Conservation (phyloP, 768 basidiomycete genomes). For the Royoungia palumana region DNA sequence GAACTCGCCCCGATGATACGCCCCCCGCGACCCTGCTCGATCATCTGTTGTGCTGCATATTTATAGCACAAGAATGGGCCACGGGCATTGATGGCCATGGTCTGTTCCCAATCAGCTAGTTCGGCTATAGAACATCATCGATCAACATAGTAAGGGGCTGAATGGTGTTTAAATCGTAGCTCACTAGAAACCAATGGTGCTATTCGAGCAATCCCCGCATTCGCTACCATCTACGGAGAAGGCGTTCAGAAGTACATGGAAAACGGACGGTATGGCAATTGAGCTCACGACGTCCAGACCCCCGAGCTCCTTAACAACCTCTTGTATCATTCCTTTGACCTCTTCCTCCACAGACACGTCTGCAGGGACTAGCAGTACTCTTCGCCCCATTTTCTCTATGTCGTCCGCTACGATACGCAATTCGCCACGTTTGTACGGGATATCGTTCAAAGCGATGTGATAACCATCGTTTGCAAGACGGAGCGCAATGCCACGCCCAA, state of each 20-base stretch:
- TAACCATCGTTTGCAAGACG: conserved; percentile 33
- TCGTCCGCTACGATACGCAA: conserved; percentile 30
- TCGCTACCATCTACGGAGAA: conserved; percentile 24
- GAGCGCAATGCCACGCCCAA: conserved; percentile 31
- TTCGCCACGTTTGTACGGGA: conserved; percentile 25
- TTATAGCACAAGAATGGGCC: conserved; percentile 63
- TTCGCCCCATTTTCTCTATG: conserved; percentile 29
- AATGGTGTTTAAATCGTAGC: background rate
- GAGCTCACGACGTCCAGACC: conserved; percentile 48
- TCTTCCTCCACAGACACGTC: conserved; percentile 43
- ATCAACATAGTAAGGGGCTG: background rate
- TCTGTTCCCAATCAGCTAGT: conserved; percentile 38
- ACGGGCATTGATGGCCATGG: conserved; percentile 50
- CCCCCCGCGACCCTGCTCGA: conserved; percentile 48
- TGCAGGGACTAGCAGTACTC: conserved; percentile 27
- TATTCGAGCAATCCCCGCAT: conserved; percentile 14
- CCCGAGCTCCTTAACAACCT: conserved; percentile 33
- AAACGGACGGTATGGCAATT: no score
- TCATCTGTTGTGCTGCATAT: conserved; percentile 61
- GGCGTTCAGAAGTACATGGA: background rate
- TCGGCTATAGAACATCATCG: conserved; percentile 22
- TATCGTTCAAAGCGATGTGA: conserved; percentile 31
- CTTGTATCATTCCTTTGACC: conserved; percentile 40
- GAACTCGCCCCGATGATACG: conserved; percentile 48
- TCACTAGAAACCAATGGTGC: conserved; percentile 4